phyloP scores from a whole-genome alignment of 2,329 filamentous ascomycete species.

The Epichloe glyceriae region DNA sequence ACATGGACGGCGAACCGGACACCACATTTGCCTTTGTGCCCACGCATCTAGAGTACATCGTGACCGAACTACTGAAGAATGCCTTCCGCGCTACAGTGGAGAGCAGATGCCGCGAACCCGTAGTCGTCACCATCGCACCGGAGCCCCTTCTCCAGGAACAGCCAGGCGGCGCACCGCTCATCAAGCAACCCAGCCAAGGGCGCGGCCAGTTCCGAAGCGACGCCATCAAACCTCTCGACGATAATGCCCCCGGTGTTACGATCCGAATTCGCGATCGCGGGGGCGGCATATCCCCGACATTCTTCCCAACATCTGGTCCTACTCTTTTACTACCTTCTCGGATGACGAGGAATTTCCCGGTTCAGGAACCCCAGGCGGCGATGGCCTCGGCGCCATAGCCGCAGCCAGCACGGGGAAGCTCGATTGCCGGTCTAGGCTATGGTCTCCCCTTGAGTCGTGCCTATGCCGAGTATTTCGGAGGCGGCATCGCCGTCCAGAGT shows the following conservation, averaged over 20 bases:
- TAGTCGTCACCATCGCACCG: slow-evolving; percentile 85
- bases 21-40: slow-evolving; percentile 91
- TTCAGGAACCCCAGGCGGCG: slow-evolving; percentile 34
- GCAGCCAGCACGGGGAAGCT: slow-evolving; percentile 63
- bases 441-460: slow-evolving; percentile 80
- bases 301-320: slow-evolving; percentile 83
- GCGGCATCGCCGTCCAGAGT: slow-evolving; percentile 89
- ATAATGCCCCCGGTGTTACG: slow-evolving; percentile 71
- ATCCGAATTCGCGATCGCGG: slow-evolving; percentile 94
- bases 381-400: slow-evolving; percentile 62
- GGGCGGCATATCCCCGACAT: slow-evolving; percentile 82
- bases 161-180: slow-evolving; percentile 11
- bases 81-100: slow-evolving; percentile 91
- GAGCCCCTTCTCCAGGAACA: slow-evolving; percentile 33
- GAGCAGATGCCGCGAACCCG: slow-evolving; percentile 63
- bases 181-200: slow-evolving; percentile 23
- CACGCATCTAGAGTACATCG: slow-evolving; percentile 93
- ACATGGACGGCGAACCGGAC: slow-evolving; percentile 73
- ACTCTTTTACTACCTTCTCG: slow-evolving; percentile 91
- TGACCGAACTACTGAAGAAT: slow-evolving; percentile 94
- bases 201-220: slow-evolving; percentile 30
- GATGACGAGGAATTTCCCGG: slow-evolving; percentile 36
- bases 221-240: slow-evolving; percentile 44
- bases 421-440: slow-evolving; percentile 87
- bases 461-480: slow-evolving; percentile 97